phyloP scores from a whole-genome alignment of 163 green algal species.

The Scenedesmus sp. region DNA sequence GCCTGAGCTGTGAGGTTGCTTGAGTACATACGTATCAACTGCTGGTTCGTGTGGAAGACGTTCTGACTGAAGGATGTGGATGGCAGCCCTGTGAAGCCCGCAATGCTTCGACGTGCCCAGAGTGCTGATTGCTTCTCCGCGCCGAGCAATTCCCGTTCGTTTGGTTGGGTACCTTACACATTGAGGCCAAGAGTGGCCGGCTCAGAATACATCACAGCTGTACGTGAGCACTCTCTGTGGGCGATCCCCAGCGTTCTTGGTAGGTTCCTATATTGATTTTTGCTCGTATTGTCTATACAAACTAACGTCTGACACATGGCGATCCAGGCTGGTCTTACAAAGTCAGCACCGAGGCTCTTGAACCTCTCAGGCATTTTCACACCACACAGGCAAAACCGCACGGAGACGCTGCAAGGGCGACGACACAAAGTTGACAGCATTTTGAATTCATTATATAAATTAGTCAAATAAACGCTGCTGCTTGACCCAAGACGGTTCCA shows the following conservation, averaged over 20 bases:
- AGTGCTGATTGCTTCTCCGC: neutral
- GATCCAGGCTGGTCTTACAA: neutral
- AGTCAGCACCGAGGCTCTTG: neutral
- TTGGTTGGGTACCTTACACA: neutral
- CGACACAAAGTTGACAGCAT: too few relatives aligned
- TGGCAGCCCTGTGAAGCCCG: neutral
- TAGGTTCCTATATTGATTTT: too few relatives aligned
- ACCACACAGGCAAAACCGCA: neutral
- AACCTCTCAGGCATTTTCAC: conserved; percentile 2
- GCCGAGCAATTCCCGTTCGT: neutral
- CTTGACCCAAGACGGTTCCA: too few relatives aligned
- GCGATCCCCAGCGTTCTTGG: too few relatives aligned
- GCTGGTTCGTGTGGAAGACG: neutral
- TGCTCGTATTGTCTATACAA: neutral
- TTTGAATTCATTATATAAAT: too few relatives aligned
- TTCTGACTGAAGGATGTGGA: neutral
- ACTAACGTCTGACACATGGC: neutral
- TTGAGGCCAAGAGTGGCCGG: neutral
- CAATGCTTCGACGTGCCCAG: too few relatives aligned
- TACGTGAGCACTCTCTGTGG: neutral
- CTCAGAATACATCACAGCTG: neutral
- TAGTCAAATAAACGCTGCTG: too few relatives aligned
- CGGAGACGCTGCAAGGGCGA: neutral
- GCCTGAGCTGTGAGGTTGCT: neutral
- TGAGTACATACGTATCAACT: neutral